Conservation (phyloP, 768 basidiomycete species). For the Paxillus rubicundulus region DNA sequence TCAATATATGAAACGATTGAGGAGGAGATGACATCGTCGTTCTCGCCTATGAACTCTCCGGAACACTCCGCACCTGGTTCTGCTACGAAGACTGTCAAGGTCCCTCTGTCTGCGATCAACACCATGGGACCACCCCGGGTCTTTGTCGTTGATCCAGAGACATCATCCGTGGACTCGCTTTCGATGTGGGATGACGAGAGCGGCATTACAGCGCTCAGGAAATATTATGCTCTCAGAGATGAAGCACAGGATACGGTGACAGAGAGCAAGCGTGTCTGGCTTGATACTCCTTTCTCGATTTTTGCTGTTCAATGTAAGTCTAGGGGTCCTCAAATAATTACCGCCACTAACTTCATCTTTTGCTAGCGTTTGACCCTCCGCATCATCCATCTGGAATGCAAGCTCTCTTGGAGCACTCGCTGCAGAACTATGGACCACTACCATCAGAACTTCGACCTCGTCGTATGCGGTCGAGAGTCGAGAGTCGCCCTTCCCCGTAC, state of each 20-base stretch:
- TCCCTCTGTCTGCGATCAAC: conserved; percentile 3
- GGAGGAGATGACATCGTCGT: conserved; percentile 52
- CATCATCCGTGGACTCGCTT: conserved; percentile 43
- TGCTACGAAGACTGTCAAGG: conserved; percentile 32
- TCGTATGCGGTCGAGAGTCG: conserved; percentile 62
- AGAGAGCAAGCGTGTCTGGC: conserved; percentile 66
- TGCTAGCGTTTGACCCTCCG: conserved; percentile 69
- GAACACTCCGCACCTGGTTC: conserved; percentile 12
- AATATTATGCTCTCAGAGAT: conserved; percentile 64
- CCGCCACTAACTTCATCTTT: too few relatives aligned
- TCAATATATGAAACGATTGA: conserved; percentile 81
- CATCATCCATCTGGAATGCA: conserved; percentile 63
- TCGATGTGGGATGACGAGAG: conserved; percentile 65
- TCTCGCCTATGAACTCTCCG: conserved; percentile 27
- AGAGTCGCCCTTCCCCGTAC: conserved; percentile 74
- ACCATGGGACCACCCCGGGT: conserved; percentile 40
- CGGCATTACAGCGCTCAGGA: conserved; percentile 62
- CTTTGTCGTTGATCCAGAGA: conserved; percentile 57
- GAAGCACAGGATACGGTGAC: conserved; percentile 65
- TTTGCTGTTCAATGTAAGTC: conserved; percentile 70
- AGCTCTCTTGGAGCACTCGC: conserved; percentile 69
- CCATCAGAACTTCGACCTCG: conserved; percentile 66
- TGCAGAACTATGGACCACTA: conserved; percentile 70
- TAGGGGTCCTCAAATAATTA: background rate
- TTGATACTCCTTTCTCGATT: conserved; percentile 71